Conservation (phyloP, 257 asterid genomes). For the Perilla frutescens region DNA sequence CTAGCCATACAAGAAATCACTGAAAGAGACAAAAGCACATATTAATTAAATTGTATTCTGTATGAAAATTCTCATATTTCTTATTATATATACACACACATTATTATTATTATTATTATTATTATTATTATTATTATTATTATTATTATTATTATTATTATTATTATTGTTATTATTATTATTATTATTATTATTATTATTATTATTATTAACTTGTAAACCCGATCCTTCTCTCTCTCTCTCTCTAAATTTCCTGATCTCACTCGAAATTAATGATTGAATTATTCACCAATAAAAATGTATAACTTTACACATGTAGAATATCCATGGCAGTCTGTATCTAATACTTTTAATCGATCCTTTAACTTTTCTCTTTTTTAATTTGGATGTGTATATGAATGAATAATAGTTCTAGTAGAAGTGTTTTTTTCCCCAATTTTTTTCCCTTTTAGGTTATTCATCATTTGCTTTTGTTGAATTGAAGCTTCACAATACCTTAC, state of each 20-base stretch:
- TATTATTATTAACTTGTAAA: too few species aligned
- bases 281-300: not conserved
- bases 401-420: slow-evolving; percentile 5
- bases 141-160: too few species aligned
- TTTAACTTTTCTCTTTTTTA: not conserved
- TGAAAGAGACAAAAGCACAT: not conserved
- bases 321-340: slow-evolving; percentile 27
- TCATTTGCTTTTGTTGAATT: not conserved
- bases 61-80: too few species aligned
- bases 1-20: not conserved
- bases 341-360: slow-evolving; percentile 27
- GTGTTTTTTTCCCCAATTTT: not conserved
- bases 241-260: too few species aligned
- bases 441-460: not conserved
- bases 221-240: too few species aligned
- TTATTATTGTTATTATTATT: too few species aligned
- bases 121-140: too few species aligned
- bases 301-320: not conserved
- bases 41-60: too few species aligned
- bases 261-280: too few species aligned
- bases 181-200: too few species aligned
- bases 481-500: slow-evolving; percentile 18
- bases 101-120: too few species aligned
- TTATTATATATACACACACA: too few species aligned
- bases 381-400: slow-evolving; percentile 5